Evolutionary conservation across 2,329 filamentous ascomycete genomes (phyloP).

Genomic region (Aspergillus tamarii): DNA sequence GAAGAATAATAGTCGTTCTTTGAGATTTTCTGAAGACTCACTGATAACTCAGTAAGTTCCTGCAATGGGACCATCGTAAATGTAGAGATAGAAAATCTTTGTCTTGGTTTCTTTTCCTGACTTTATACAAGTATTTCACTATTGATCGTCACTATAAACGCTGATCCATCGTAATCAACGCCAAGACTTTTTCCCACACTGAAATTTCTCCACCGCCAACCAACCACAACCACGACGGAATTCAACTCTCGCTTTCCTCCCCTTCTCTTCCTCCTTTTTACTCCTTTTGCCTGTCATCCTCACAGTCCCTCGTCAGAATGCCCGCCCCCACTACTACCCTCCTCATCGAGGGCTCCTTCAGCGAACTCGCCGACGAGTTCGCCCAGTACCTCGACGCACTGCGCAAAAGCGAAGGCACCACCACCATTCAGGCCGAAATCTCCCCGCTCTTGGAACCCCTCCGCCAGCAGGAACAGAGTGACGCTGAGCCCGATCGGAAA

Average conservation of each 20-base stretch:
- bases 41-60: background rate
- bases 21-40: background rate
- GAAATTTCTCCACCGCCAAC: conserved; percentile 45
- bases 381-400: conserved; percentile 88
- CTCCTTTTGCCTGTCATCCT: conserved; percentile 2
- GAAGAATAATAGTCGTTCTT: conserved; percentile 5
- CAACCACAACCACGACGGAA: conserved; percentile 20
- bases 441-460: conserved; percentile 66
- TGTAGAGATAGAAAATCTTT: background rate
- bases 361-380: conserved; percentile 92
- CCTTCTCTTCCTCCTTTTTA: conserved; percentile 14
- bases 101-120: background rate
- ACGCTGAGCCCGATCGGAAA: conserved; percentile 57
- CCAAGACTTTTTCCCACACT: conserved; percentile 47
- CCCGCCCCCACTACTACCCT: conserved; percentile 64
- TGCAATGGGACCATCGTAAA: background rate
- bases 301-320: conserved; percentile 46
- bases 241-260: conserved; percentile 10
- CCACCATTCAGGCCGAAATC: conserved; percentile 63
- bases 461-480: conserved; percentile 57
- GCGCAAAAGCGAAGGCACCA: conserved; percentile 65
- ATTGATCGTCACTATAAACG: background rate
- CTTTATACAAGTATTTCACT: background rate
- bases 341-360: conserved; percentile 86
- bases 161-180: conserved; percentile 21